phyloP scores from a whole-genome alignment of 2,329 filamentous ascomycete genomes.

The Xylariaceae sp. region DNA sequence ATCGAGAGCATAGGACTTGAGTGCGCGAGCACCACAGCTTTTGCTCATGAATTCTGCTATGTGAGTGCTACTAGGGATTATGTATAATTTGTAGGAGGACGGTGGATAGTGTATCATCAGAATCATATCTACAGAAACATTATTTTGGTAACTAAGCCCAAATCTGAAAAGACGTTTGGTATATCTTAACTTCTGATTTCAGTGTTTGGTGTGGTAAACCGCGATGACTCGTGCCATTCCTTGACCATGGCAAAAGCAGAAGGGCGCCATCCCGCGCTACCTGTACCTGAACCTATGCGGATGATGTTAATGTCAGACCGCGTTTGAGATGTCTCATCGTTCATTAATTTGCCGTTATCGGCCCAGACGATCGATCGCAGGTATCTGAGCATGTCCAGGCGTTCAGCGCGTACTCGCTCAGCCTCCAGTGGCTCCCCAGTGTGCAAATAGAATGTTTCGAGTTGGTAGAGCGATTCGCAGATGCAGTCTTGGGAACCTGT shows the following conservation, averaged over 20 bases:
- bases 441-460: constrained; percentile 25
- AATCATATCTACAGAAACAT: too few species aligned
- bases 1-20: too few species aligned
- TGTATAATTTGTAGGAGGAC: too few species aligned
- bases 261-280: constrained; percentile 11
- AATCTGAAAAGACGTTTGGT: too few species aligned
- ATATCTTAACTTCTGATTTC: too few species aligned
- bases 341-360: constrained; percentile 8
- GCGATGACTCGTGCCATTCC: too few species aligned
- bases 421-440: constrained; percentile 18
- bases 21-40: too few species aligned
- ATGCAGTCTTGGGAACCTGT: constrained; percentile 23
- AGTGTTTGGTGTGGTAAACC: too few species aligned
- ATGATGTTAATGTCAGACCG: constrained; percentile 10
- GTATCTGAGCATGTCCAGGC: constrained; percentile 17
- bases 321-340: neutral
- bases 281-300: constrained; percentile 13
- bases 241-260: constrained; percentile 11
- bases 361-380: constrained; percentile 19
- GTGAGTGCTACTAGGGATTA: too few species aligned
- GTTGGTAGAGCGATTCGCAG: constrained; percentile 24
- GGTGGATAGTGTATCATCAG: too few species aligned
- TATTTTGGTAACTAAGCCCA: too few species aligned
- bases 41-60: too few species aligned
- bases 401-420: constrained; percentile 20